Evolutionary conservation across 2,329 filamentous ascomycete species (phyloP).

Genomic region (Massarina eburnea): DNA sequence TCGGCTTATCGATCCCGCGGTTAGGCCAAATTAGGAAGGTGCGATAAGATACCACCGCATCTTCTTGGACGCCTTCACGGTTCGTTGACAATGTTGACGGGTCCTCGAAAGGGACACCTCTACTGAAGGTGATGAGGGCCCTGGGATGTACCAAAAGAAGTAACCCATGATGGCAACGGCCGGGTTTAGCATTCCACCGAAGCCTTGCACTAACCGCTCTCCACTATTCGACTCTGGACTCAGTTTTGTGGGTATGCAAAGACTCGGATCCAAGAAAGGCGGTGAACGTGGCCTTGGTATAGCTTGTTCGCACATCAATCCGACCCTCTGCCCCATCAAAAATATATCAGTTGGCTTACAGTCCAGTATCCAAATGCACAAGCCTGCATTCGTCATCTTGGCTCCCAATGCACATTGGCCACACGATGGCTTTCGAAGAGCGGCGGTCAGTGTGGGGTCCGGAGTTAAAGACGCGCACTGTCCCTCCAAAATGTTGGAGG

Average conservation of each 20-base stretch:
- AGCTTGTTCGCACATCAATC: not conserved
- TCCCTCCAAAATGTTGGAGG: slow-evolving; percentile 1
- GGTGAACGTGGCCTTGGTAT: slow-evolving; percentile 16
- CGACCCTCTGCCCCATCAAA: not conserved
- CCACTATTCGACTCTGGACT: not conserved
- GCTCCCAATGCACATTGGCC: slow-evolving; percentile 9
- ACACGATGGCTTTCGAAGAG: slow-evolving; percentile 14
- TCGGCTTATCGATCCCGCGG: slow-evolving; percentile 12
- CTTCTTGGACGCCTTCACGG: not conserved
- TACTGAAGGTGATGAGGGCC: too few species aligned
- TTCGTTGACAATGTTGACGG: not conserved
- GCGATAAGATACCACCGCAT: slow-evolving; percentile 1
- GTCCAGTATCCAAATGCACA: slow-evolving; percentile 5
- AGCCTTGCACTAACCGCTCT: not conserved
- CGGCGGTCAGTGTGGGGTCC: slow-evolving; percentile 23
- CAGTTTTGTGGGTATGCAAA: not conserved
- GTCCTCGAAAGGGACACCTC: too few species aligned
- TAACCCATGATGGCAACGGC: too few species aligned
- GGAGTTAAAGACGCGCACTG: slow-evolving; percentile 6
- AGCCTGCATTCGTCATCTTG: slow-evolving; percentile 8
- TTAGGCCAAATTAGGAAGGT: slow-evolving; percentile 9
- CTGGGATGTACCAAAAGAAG: too few species aligned
- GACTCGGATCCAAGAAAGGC: slow-evolving; percentile 13
- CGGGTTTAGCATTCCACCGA: not conserved
- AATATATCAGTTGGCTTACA: not conserved